phyloP scores from a whole-genome alignment of 2,329 filamentous ascomycete genomes.

The Tolypocladium paradoxum region DNA sequence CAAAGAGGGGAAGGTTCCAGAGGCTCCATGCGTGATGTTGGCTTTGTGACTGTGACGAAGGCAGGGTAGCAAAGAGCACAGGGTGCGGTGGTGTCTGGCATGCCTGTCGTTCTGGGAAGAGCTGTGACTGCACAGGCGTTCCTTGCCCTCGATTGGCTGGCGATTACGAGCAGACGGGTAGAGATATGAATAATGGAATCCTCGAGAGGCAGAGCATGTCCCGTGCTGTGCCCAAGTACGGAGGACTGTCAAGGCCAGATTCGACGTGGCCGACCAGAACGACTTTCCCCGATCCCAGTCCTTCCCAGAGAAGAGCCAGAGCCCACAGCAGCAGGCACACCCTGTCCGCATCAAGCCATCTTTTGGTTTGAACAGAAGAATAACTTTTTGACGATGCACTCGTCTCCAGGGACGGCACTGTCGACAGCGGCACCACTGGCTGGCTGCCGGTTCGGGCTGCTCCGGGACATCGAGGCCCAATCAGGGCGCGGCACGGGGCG shows the following conservation, averaged over 20 bases:
- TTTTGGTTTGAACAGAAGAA: not conserved
- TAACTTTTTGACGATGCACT: not conserved
- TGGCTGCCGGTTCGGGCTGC: not conserved
- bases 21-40: not conserved
- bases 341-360: not conserved
- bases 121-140: not conserved
- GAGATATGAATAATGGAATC: not conserved
- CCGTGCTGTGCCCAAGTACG: not conserved
- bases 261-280: not conserved
- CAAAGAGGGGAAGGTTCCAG: not conserved
- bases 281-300: no score
- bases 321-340: not conserved
- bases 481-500: constrained; percentile 4
- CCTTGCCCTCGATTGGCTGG: not conserved
- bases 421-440: not conserved
- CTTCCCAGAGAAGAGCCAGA: not conserved
- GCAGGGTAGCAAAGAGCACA: no score
- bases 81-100: not conserved
- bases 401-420: not conserved
- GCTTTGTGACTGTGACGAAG: not conserved
- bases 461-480: constrained; percentile 4
- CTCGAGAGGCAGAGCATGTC: not conserved
- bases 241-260: not conserved
- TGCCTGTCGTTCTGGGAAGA: not conserved
- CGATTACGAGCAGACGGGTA: no score